Evolutionary conservation across 108 stramenopile genomes (phyloP), one percentile per base, ranked within the genome.

Genomic region (Cyclostephanos invisitatus): DNA sequence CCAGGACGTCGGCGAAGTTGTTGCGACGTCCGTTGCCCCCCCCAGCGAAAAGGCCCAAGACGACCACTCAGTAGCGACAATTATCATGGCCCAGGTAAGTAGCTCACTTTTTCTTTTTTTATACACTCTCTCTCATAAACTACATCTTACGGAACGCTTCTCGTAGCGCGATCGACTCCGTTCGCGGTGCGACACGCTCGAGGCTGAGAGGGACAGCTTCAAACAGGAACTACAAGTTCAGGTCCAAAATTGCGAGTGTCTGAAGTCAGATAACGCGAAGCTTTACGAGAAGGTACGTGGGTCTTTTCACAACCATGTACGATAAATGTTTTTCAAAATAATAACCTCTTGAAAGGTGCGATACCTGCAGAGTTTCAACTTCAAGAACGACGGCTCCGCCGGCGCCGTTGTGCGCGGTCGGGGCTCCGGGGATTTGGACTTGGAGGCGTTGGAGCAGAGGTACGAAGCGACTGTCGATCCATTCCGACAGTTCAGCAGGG

Each of bases 401-500:
- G 54, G 78, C 55, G 27, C 29, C 24, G 74, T 73, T 29, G 64
- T 49, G 50, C 68, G 61, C 24, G 83, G 68, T 37, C 62, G 70
- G 66, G 70, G 59, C 18, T 62, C 65, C 46, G 89, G 87, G 25
- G 91, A 93, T 71, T 64, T 92, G 69, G 95, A 96, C 76, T 70
- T 96, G 66, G 92, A 92, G 72, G 92, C 91, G 10, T 68, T 96
- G 67, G 95, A 93, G 56, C 90, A 92, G 71, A 73, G 92, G 35
- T 96, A 93, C 81, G 92, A 93, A 80, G 91, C 91, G 7, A 89
- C 91, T 0, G 91, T 92, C 2, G 95, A 96, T 70, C 95, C 95
- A 2, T 96, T 96, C 73, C 83, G 87, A 1, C 92, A 96, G 64
- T 96, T 96, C 61, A 84, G 84, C 64, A 86, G 83, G 27, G 74